These are phyloP conservation scores for Amaranthus palmeri DNA, from an alignment of 148 eudicot genomes.

Conservation along the genomic window DNA sequence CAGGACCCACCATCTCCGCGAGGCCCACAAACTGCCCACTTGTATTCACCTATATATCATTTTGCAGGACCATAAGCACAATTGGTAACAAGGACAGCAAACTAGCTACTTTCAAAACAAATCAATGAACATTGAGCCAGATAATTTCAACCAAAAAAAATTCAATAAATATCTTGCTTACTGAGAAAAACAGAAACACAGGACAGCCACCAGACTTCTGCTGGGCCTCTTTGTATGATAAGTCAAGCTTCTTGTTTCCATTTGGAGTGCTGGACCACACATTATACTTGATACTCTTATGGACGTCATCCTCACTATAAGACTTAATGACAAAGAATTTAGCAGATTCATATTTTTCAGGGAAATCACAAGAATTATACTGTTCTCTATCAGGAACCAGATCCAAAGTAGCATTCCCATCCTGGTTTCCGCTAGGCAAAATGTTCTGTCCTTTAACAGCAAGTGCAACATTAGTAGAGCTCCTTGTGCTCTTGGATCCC, in stretches of 20 bases:
- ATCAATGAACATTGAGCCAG: background rate
- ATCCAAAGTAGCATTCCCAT: constrained; percentile 26
- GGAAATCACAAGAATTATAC: constrained; percentile 53
- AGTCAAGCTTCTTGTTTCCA: constrained; percentile 85
- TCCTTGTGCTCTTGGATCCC: constrained; percentile 38
- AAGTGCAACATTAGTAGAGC: constrained; percentile 31
- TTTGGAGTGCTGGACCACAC: constrained; percentile 84
- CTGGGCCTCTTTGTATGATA: constrained; percentile 63
- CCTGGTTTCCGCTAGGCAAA: constrained; percentile 25
- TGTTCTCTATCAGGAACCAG: constrained; percentile 38
- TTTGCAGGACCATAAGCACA: background rate
- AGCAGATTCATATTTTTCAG: constrained; percentile 50
- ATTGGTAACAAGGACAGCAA: background rate
- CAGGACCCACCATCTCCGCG: constrained; percentile 77
- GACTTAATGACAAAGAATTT: constrained; percentile 73
- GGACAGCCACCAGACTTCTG: constrained; percentile 55
- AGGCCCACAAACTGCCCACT: constrained; percentile 89
- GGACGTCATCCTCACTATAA: constrained; percentile 84
- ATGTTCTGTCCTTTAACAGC: constrained; percentile 47
- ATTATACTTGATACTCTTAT: constrained; percentile 69
- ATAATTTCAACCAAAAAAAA: background rate
- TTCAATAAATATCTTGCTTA: constrained; percentile 21
- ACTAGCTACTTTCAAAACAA: background rate
- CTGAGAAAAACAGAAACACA: constrained; percentile 66
- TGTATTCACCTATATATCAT: constrained; percentile 49